A percentile compares a stretch with the other conserved stretches of the same genome.
These are phyloP conservation scores for Ceratobasidium sp. DNA, from an alignment of 1,284 basidiomycete genomes.

Conservation along the genomic window DNA sequence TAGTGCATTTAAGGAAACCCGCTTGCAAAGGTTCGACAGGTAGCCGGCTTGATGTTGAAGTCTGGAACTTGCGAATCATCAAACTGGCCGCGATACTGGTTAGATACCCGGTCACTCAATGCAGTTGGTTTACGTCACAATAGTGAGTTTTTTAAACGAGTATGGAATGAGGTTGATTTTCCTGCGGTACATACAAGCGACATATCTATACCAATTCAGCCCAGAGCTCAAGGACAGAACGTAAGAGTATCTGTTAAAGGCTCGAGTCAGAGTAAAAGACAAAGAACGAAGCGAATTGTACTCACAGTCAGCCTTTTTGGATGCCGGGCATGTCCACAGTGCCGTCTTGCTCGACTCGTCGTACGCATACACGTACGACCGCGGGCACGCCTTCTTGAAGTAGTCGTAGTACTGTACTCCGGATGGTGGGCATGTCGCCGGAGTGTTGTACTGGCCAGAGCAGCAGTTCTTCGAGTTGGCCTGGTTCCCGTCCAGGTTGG, in stretches of 20 bases:
- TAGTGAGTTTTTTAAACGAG: too few species aligned
- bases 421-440: conserved; percentile 50
- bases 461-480: conserved; percentile 63
- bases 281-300: background rate
- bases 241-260: conserved; percentile 47
- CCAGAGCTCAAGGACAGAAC: conserved; percentile 46
- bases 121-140: too few species aligned
- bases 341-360: conserved; percentile 14
- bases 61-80: too few species aligned
- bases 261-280: too few species aligned
- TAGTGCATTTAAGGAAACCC: too few species aligned
- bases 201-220: too few species aligned
- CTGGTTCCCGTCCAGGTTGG: conserved; percentile 46
- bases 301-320: conserved; percentile 38
- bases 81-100: too few species aligned
- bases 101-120: too few species aligned
- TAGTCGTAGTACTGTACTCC: background rate
- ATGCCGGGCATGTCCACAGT: conserved; percentile 14
- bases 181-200: background rate
- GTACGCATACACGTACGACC: conserved; percentile 15
- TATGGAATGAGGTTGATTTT: too few species aligned
- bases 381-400: background rate
- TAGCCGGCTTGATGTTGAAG: too few species aligned
- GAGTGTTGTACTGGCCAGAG: conserved; percentile 58
- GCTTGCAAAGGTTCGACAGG: too few species aligned